Percentiles rank a stretch among this genome's conserved stretches.
Conservation (phyloP, 1,139 yeast genomes). For the Pneumocystis wakefieldiae region DNA sequence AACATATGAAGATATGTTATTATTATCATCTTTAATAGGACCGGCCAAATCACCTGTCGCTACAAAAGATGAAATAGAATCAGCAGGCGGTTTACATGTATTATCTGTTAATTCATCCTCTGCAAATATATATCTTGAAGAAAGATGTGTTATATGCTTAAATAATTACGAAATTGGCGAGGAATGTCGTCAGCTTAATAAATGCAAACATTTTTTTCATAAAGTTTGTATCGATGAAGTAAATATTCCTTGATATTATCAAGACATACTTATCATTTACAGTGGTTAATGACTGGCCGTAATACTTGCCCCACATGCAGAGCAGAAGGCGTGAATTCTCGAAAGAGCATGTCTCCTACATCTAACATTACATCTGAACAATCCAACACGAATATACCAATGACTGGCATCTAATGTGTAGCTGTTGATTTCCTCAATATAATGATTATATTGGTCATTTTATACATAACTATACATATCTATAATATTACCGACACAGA, state of each 20-base stretch:
- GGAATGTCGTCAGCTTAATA: conserved; percentile 29
- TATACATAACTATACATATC: background rate
- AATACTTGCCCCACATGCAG: conserved; percentile 47
- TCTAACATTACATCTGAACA: background rate
- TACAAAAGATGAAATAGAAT: conserved; percentile 27
- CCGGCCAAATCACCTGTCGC: conserved; percentile 34
- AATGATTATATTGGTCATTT: background rate
- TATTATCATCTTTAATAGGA: conserved; percentile 32
- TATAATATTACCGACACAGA: background rate
- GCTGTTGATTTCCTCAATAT: background rate
- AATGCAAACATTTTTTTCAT: conserved; percentile 39
- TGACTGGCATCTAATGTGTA: background rate
- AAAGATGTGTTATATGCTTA: conserved; percentile 38
- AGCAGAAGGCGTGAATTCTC: conserved; percentile 27
- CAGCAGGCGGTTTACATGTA: conserved; percentile 25
- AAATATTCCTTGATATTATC: background rate
- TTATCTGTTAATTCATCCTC: conserved; percentile 13
- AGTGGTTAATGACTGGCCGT: conserved; percentile 39
- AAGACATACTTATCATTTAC: background rate
- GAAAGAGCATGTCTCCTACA: background rate
- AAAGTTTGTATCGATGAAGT: conserved; percentile 36
- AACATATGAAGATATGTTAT: conserved; percentile 34
- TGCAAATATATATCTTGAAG: conserved; percentile 15
- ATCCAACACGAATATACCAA: background rate
- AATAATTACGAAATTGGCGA: conserved; percentile 34